Evolutionary conservation across 2,329 filamentous ascomycete species (phyloP).

Genomic region (Aspergillus terreus): DNA sequence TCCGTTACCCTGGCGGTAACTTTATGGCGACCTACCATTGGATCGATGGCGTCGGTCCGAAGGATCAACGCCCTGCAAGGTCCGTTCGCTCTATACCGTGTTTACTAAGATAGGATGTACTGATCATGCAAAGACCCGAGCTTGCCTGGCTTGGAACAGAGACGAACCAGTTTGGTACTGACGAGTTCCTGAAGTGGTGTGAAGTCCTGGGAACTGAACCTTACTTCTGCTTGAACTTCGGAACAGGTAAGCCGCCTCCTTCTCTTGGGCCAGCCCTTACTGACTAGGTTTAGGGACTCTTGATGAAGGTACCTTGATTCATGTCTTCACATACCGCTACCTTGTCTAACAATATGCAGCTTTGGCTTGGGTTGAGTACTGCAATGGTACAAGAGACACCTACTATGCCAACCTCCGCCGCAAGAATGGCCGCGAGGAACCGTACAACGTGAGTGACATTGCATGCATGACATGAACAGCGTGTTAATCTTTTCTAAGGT

Average conservation of each 20-base stretch:
- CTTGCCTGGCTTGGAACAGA: conserved; percentile 76
- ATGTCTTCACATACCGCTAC: neutral
- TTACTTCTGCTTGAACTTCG: conserved; percentile 77
- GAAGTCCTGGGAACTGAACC: conserved; percentile 69
- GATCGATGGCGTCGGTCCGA: conserved; percentile 74
- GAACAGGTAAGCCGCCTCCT: conserved; percentile 57
- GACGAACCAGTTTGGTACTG: conserved; percentile 75
- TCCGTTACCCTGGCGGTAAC: conserved; percentile 79
- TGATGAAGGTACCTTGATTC: conserved; percentile 45
- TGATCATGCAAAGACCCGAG: conserved; percentile 53
- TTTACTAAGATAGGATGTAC: neutral
- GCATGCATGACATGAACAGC: neutral
- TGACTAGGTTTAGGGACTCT: conserved; percentile 33
- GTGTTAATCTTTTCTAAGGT: conserved; percentile 38
- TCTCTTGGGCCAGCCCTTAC: neutral
- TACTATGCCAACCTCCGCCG: conserved; percentile 78
- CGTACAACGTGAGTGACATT: conserved; percentile 57
- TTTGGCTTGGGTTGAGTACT: conserved; percentile 80
- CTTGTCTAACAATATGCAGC: conserved; percentile 33
- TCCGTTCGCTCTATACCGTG: conserved; percentile 21
- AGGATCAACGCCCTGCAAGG: conserved; percentile 60
- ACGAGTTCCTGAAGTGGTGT: conserved; percentile 84
- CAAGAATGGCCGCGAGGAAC: conserved; percentile 69
- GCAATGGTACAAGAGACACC: conserved; percentile 72
- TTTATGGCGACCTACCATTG: conserved; percentile 84